phyloP scores from a whole-genome alignment of 805 yeast species.

The Helenozyma baotianmanensis region DNA sequence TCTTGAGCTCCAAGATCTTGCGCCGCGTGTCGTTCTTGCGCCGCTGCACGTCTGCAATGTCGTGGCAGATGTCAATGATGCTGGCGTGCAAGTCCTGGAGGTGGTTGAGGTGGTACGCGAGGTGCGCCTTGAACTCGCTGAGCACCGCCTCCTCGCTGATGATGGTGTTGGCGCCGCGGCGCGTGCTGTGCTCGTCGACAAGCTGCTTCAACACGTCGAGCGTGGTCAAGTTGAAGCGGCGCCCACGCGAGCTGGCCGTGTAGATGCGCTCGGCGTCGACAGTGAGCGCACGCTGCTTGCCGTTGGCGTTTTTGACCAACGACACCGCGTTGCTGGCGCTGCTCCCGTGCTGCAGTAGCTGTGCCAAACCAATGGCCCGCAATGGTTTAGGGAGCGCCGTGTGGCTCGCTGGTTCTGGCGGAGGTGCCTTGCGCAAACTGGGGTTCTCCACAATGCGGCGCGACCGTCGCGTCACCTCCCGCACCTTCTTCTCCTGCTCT shows the following conservation, averaged over 20 bases:
- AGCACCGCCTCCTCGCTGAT: conserved; percentile 23
- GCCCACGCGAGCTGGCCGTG: conserved; percentile 18
- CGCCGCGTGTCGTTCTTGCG: conserved; percentile 28
- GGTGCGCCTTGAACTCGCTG: conserved; percentile 28
- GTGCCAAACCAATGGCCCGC: conserved; percentile 8
- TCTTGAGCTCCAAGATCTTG: conserved; percentile 25
- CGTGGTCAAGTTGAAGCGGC: conserved; percentile 26
- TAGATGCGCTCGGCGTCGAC: conserved; percentile 27
- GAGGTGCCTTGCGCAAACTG: conserved; percentile 7
- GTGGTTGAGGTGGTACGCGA: conserved; percentile 24
- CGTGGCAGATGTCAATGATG: conserved; percentile 26
- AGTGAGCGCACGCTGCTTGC: conserved; percentile 24
- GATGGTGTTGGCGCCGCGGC: conserved; percentile 8
- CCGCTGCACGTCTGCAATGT: conserved; percentile 26
- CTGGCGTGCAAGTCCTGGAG: conserved; percentile 32
- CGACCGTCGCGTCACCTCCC: conserved; percentile 12
- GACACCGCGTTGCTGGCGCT: conserved; percentile 1
- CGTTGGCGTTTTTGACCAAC: conserved; percentile 17
- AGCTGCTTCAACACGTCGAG: conserved; percentile 35
- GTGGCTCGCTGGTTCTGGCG: conserved; percentile 1
- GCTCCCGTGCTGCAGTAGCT: conserved; percentile 4
- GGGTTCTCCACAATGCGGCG: conserved; percentile 13
- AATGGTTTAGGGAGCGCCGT: conserved; percentile 7
- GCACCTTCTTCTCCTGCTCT: conserved; percentile 8
- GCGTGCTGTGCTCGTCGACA: conserved; percentile 26